Evolutionary conservation across 164 flowering plant genomes (phyloP).

Genomic region (Berberis thunbergii): DNA sequence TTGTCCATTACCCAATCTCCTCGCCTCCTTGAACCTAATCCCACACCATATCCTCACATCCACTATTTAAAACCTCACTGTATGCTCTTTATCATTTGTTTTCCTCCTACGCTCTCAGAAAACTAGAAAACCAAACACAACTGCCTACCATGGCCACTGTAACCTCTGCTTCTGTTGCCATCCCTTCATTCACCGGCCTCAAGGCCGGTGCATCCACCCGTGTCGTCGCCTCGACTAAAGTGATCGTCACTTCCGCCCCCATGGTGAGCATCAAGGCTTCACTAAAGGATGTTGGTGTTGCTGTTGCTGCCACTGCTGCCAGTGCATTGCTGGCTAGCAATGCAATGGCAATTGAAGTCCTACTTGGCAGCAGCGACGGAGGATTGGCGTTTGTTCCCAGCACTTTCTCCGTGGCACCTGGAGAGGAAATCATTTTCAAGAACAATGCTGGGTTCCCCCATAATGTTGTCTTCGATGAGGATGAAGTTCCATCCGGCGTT

Average conservation of each 20-base stretch:
- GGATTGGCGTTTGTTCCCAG: slow-evolving; percentile 51
- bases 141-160: slow-evolving; percentile 40
- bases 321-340: slow-evolving; percentile 61
- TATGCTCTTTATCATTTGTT: slow-evolving; percentile 3
- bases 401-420: slow-evolving; percentile 41
- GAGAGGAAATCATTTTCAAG: slow-evolving; percentile 86
- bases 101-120: not conserved
- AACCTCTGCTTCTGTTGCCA: slow-evolving; percentile 56
- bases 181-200: slow-evolving; percentile 75
- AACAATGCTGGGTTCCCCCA: slow-evolving; percentile 98
- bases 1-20: slow-evolving; percentile 19
- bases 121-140: not conserved
- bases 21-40: slow-evolving; percentile 13
- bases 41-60: not conserved
- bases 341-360: slow-evolving; percentile 67
- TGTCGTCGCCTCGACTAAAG: slow-evolving; percentile 17
- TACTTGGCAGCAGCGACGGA: slow-evolving; percentile 64
- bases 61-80: slow-evolving; percentile 9
- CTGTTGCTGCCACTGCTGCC: slow-evolving; percentile 67
- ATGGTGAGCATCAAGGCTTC: slow-evolving; percentile 45
- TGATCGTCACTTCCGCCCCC: slow-evolving; percentile 21
- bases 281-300: slow-evolving; percentile 55
- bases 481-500: slow-evolving; percentile 66
- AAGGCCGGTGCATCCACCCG: slow-evolving; percentile 25
- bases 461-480: slow-evolving; percentile 86